These are phyloP conservation scores for Exophiala viscosa DNA, from an alignment of 2,329 filamentous ascomycete genomes.

Conservation along the genomic window DNA sequence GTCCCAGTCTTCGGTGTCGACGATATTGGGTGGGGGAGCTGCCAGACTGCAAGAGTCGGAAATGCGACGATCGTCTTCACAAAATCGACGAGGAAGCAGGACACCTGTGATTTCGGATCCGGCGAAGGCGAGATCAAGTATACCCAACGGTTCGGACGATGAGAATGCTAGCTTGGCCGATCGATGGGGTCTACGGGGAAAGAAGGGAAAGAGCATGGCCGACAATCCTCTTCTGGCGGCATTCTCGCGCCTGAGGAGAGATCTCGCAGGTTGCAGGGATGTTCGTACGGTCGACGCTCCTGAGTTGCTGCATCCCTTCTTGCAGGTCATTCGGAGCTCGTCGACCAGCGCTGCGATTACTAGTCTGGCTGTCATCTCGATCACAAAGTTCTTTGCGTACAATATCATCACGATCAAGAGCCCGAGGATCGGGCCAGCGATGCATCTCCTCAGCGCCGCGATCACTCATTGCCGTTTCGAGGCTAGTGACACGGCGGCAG, in stretches of 20 bases:
- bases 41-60: conserved; percentile 47
- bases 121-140: conserved; percentile 18
- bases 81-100: conserved; percentile 13
- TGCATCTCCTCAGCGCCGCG: conserved; percentile 90
- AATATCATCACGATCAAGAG: conserved; percentile 81
- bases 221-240: conserved; percentile 95
- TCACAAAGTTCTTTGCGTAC: conserved; percentile 95
- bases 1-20: conserved; percentile 91
- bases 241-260: conserved; percentile 83
- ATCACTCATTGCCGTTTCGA: conserved; percentile 98
- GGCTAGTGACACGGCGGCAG: conserved; percentile 88
- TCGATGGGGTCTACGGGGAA: conserved; percentile 88
- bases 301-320: conserved; percentile 83
- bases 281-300: conserved; percentile 86
- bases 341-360: conserved; percentile 96
- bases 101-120: conserved; percentile 14
- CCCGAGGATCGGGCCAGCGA: conserved; percentile 82
- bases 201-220: conserved; percentile 95
- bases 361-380: conserved; percentile 84
- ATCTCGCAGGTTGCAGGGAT: conserved; percentile 85
- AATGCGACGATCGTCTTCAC: conserved; percentile 35
- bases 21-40: conserved; percentile 74
- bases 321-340: conserved; percentile 93
- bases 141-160: conserved; percentile 31
- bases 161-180: conserved; percentile 60